Conservation (phyloP, 2,329 filamentous ascomycete genomes). For the Paecilomyces sp. region DNA sequence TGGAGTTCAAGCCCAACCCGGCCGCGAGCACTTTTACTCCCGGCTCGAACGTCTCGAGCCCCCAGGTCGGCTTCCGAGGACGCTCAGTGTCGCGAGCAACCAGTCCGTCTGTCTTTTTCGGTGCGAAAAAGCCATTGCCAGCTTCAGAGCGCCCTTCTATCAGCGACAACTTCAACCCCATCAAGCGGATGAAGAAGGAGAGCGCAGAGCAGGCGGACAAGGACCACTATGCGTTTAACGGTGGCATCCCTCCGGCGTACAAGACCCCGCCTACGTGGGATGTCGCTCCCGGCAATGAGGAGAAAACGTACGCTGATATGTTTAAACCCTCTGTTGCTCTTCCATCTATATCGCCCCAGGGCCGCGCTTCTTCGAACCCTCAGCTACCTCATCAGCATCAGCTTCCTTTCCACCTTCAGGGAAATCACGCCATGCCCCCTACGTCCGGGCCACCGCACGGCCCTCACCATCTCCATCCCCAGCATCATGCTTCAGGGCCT, state of each 20-base stretch:
- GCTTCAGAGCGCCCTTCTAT: conserved; percentile 49
- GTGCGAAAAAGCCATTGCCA: conserved; percentile 64
- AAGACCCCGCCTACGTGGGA: conserved; percentile 83
- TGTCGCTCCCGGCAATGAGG: conserved; percentile 59
- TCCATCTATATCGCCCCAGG: conserved; percentile 62
- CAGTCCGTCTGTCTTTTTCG: conserved; percentile 51
- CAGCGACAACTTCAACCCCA: conserved; percentile 52
- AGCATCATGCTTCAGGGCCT: conserved; percentile 60
- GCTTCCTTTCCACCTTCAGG: conserved; percentile 72
- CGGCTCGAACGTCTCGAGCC: conserved; percentile 50
- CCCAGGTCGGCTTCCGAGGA: conserved; percentile 63
- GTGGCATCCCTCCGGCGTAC: conserved; percentile 76
- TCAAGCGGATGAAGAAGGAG: conserved; percentile 66
- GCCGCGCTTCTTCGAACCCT: conserved; percentile 55
- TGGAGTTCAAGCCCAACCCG: conserved; percentile 80
- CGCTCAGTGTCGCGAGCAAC: conserved; percentile 40
- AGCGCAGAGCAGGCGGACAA: conserved; percentile 44
- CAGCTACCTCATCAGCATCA: conserved; percentile 78
- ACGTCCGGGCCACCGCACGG: conserved; percentile 68
- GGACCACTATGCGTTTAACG: conserved; percentile 64
- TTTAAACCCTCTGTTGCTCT: conserved; percentile 61
- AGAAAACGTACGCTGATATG: conserved; percentile 72
- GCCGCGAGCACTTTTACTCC: conserved; percentile 77
- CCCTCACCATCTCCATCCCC: conserved; percentile 68
- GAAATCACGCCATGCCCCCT: conserved; percentile 59